Percentiles rank a stretch among this genome's conserved stretches.
Conservation (phyloP, 306 rosid species). For the Begonia peltatifolia region DNA sequence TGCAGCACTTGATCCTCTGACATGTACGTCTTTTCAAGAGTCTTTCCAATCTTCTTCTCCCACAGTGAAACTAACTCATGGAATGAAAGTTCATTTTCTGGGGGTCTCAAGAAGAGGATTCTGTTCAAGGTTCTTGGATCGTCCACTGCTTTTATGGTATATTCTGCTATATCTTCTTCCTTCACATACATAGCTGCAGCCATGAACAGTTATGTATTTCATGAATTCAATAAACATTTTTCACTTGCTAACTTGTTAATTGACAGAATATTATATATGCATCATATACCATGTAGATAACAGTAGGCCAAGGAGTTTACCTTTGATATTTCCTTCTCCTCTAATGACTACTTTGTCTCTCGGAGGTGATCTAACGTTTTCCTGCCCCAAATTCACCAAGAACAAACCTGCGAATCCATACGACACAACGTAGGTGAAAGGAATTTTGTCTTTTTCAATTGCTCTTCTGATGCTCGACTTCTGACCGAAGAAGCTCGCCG, state of each 20-base stretch:
- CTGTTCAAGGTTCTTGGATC: slow-evolving; percentile 39
- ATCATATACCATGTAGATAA: too few species aligned
- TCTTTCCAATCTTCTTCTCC: slow-evolving; percentile 31
- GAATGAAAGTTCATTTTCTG: slow-evolving; percentile 19
- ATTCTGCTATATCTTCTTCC: slow-evolving; percentile 26
- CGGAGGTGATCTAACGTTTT: slow-evolving; percentile 6
- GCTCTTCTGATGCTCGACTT: slow-evolving; percentile 18
- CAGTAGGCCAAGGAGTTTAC: slow-evolving; percentile 6
- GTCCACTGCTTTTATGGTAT: slow-evolving; percentile 25
- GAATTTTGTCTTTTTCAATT: slow-evolving; percentile 26
- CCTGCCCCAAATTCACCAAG: slow-evolving; percentile 11
- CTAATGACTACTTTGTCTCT: slow-evolving; percentile 15
- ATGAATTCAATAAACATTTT: background rate
- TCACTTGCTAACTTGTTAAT: background rate
- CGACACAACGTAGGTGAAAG: slow-evolving; percentile 16
- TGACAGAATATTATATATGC: background rate
- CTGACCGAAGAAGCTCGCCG: slow-evolving; percentile 1
- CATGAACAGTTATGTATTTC: background rate
- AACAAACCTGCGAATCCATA: slow-evolving; percentile 15
- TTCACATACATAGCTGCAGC: slow-evolving; percentile 16
- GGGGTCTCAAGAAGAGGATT: slow-evolving; percentile 17
- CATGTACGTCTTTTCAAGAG: slow-evolving; percentile 18
- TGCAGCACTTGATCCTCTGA: background rate
- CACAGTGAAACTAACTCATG: slow-evolving; percentile 30
- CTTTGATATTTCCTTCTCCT: slow-evolving; percentile 31